Percentiles rank a stretch among this genome's conserved stretches.
Evolutionary conservation across 116 monocot genomes (phyloP).

Genomic region (Posidonia oceanica): DNA sequence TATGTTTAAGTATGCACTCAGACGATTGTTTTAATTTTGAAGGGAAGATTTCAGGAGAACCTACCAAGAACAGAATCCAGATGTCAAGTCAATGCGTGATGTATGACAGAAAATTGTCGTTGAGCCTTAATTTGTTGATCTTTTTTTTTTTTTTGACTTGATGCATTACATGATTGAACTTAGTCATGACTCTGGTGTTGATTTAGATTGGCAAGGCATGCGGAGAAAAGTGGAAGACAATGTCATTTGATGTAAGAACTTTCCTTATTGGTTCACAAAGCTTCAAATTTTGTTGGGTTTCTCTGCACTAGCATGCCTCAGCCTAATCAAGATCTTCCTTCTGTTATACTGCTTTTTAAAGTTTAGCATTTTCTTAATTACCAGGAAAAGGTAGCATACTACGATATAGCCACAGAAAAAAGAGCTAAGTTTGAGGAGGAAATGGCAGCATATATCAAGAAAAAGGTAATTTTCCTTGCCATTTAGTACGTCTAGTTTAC

Average conservation of each 20-base stretch:
- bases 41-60: conserved; percentile 96
- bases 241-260: conserved; percentile 67
- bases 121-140: too few species aligned
- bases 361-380: neutral
- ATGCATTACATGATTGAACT: neutral
- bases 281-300: neutral
- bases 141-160: neutral
- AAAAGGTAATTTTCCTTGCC: conserved; percentile 28
- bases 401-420: conserved; percentile 87
- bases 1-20: neutral
- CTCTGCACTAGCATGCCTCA: neutral
- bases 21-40: conserved; percentile 10
- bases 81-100: conserved; percentile 86
- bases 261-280: neutral
- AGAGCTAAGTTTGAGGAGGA: conserved; percentile 76
- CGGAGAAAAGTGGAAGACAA: conserved; percentile 91
- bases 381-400: conserved; percentile 86
- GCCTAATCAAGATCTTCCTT: neutral
- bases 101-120: conserved; percentile 20
- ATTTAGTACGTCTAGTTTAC: neutral
- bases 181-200: neutral
- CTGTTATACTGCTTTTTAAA: neutral
- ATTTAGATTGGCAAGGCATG: conserved; percentile 95
- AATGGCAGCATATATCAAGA: conserved; percentile 62
- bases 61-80: conserved; percentile 67